These are phyloP conservation scores for Penicillium sp. DNA, from an alignment of 2,329 filamentous ascomycete genomes.

Conservation along the genomic window DNA sequence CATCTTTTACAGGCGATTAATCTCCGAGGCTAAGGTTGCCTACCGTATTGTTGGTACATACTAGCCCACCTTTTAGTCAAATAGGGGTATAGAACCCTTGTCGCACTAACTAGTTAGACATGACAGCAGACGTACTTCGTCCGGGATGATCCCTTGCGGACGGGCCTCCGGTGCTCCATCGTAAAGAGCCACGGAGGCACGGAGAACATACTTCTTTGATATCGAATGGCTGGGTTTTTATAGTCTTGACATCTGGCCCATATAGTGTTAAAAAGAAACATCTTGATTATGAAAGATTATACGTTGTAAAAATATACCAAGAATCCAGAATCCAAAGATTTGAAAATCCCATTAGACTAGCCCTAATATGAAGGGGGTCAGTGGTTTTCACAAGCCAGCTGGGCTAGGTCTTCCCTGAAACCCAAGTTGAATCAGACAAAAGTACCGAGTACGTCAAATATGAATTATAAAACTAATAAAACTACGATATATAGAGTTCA, in stretches of 20 bases:
- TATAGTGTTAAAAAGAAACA: no score
- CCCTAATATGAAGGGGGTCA: no score
- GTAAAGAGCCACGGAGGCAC: slow-evolving; percentile 11
- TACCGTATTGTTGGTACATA: background rate
- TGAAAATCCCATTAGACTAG: no score
- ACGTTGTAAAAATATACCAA: no score
- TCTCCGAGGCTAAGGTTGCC: background rate
- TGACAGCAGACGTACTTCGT: background rate
- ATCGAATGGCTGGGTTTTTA: background rate
- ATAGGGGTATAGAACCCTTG: background rate
- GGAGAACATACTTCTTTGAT: no score
- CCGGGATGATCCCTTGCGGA: background rate
- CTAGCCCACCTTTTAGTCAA: background rate
- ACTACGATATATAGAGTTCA: background rate
- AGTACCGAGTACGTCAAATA: background rate
- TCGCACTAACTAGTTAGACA: background rate
- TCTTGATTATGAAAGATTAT: no score
- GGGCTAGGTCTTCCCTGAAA: no score
- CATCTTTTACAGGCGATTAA: background rate
- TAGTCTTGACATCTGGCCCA: background rate
- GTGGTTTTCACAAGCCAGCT: no score
- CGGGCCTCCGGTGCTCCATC: background rate
- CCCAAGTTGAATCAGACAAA: background rate
- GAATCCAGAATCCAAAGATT: no score
- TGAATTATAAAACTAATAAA: no score